Percentiles rank a stretch among this genome's conserved stretches.
Conservation (phyloP, 495 filamentous ascomycete genomes). For the Collariella sp. region DNA sequence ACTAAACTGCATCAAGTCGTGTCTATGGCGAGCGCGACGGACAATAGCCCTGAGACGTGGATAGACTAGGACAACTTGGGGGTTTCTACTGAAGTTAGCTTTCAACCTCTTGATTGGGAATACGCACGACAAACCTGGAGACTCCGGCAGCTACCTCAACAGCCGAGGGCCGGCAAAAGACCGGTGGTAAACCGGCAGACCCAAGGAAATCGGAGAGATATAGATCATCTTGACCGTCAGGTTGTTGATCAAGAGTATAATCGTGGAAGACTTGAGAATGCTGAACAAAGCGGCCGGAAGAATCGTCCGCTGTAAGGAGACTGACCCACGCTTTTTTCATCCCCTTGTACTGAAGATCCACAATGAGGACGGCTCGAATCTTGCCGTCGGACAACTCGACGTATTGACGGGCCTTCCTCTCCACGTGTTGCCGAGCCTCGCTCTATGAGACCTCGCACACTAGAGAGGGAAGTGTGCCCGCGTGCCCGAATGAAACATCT, state of each 20-base stretch:
- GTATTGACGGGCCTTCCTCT: conserved; percentile 5
- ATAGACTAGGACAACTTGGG: conserved; percentile 1
- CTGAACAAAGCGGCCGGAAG: not conserved
- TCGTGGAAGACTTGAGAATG: conserved; percentile 2
- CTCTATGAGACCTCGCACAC: conserved; percentile 14
- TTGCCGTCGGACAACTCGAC: conserved; percentile 7
- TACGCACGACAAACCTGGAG: conserved; percentile 3
- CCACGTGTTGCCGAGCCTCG: conserved; percentile 7
- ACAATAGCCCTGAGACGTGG: conserved; percentile 8
- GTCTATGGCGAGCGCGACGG: not conserved
- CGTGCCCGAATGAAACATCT: conserved; percentile 4
- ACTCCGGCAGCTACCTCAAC: conserved; percentile 5
- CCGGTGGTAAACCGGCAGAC: conserved; percentile 2
- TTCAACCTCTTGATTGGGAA: not conserved
- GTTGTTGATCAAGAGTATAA: conserved; percentile 5
- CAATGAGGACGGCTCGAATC: conserved; percentile 1
- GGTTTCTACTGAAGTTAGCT: conserved; percentile 9
- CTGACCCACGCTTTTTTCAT: conserved; percentile 2
- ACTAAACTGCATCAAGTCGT: not conserved
- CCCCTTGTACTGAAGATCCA: conserved; percentile 4
- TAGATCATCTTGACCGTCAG: conserved; percentile 3
- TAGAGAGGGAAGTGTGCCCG: not conserved
- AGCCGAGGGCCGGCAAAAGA: conserved; percentile 10
- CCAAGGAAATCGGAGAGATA: conserved; percentile 10
- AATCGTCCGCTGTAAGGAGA: not conserved